Evolutionary conservation across 352 stramenopile genomes (phyloP).

Genomic region (Globisporangium uncinulatum): DNA sequence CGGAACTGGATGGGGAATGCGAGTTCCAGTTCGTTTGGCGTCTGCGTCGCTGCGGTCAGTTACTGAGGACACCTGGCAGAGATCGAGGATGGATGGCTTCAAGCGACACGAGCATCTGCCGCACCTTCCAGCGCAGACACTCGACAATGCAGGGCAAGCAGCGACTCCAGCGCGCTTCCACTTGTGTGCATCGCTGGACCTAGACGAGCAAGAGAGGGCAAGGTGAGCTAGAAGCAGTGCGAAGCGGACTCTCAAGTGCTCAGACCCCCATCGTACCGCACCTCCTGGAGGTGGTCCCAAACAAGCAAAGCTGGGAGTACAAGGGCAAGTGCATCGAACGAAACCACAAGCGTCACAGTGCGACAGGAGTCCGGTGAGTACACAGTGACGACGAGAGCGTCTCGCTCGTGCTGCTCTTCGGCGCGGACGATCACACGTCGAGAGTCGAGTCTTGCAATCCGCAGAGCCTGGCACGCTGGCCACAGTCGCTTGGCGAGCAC

Average conservation of each 20-base stretch:
- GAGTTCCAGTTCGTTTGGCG: constrained; percentile 7
- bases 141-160: constrained; percentile 16
- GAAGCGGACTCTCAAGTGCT: not conserved
- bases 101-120: not conserved
- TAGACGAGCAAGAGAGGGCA: constrained; percentile 3
- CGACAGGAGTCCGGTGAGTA: constrained; percentile 18
- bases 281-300: constrained; percentile 1
- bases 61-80: not conserved
- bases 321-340: constrained; percentile 16
- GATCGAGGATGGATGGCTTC: not conserved
- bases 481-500: constrained; percentile 13
- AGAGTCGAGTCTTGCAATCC: constrained; percentile 10
- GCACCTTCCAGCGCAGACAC: constrained; percentile 24
- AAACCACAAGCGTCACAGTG: constrained; percentile 2
- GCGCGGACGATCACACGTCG: constrained; percentile 16
- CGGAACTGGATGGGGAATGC: constrained; percentile 28
- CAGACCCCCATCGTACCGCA: not conserved
- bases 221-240: not conserved
- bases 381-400: constrained; percentile 14
- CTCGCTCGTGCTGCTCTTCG: constrained; percentile 16
- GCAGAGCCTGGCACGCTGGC: constrained; percentile 14
- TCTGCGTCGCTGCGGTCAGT: not conserved
- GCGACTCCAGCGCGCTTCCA: constrained; percentile 17
- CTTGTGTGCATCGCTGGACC: constrained; percentile 20
- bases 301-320: constrained; percentile 12